phyloP scores from a whole-genome alignment of 2,329 filamentous ascomycete genomes.

The Cladophialophora chaetospira region DNA sequence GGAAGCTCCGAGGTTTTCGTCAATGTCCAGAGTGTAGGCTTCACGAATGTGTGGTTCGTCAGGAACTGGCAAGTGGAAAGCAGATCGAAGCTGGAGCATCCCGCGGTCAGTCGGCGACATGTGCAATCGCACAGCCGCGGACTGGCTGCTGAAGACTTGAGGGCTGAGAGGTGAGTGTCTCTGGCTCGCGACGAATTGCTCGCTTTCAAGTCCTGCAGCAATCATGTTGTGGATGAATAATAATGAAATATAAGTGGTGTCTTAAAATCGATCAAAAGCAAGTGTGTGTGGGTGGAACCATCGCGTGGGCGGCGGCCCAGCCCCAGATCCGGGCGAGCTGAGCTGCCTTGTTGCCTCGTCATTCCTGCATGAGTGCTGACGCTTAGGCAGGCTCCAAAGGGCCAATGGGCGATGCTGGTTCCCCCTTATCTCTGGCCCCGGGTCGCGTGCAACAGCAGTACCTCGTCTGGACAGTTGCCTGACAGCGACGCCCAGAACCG shows the following conservation, averaged over 20 bases:
- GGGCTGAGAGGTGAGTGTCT: neutral
- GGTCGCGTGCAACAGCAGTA: neutral
- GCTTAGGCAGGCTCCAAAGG: neutral
- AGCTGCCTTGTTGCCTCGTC: neutral
- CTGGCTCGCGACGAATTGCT: neutral
- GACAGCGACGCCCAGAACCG: neutral
- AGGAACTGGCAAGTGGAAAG: neutral
- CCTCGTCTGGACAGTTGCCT: neutral
- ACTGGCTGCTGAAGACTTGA: neutral
- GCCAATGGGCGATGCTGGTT: neutral
- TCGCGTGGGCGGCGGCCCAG: no score
- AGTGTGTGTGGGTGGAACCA: no score
- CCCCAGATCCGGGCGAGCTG: neutral
- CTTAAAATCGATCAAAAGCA: no score
- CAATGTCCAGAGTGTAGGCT: neutral
- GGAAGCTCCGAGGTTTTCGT: neutral
- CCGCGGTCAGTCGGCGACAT: neutral
- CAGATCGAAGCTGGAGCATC: neutral
- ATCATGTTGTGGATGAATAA: no score
- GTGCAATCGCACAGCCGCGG: neutral
- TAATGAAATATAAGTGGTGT: no score
- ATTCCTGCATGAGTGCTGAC: neutral
- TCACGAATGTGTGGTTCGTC: no score
- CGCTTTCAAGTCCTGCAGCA: no score
- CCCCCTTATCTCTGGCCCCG: neutral